Base-by-base conservation (phyloP, 345 rosid genomes). In the Hibiscus syriacus region DNA sequence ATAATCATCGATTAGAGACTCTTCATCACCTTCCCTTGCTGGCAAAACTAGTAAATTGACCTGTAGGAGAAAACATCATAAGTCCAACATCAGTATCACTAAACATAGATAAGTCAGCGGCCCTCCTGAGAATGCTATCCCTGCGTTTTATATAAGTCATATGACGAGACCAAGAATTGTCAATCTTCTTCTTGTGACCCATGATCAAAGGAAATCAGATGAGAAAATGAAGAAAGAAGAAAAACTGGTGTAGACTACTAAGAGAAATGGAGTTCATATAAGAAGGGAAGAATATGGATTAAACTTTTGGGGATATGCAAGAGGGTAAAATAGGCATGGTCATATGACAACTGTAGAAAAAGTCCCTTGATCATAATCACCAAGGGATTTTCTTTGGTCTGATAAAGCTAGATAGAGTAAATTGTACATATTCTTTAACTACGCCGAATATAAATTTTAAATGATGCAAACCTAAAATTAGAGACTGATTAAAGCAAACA, bases 1-100 rank as follows among this genome's bases (percentile, higher is more conserved):
- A 23, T 8, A 19, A 32, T 9, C 17, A 30, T 16, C 14, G 30
- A 32, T 11, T 17, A 26, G 53, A 23, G 5, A 23, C 5, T 16
- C n/a, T n/a, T 50, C 53, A 72, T 63, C 55, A 80, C 83, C 83
- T 80, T 56, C 69, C 60, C 2, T n/a, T 30, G 68, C 63, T 30
- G 45, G 77, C 38, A 46, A 36, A 74, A 54, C 29, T 55, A 10
- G 77, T n/a, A n/a, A n/a, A n/a, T n/a, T n/a, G n/a, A n/a, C n/a
- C n/a, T n/a, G n/a, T n/a, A n/a, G n/a, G n/a, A n/a, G n/a, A n/a
- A n/a, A n/a, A n/a, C n/a, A n/a, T n/a, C n/a, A n/a, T n/a, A n/a
- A n/a, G n/a, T n/a, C n/a, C n/a, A n/a, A n/a, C n/a, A n/a, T n/a
- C n/a, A n/a, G n/a, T n/a, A n/a, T n/a, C n/a, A n/a, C n/a, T n/a